phyloP scores from a whole-genome alignment of 2,329 filamentous ascomycete genomes.

The Chaetomium strumarium region DNA sequence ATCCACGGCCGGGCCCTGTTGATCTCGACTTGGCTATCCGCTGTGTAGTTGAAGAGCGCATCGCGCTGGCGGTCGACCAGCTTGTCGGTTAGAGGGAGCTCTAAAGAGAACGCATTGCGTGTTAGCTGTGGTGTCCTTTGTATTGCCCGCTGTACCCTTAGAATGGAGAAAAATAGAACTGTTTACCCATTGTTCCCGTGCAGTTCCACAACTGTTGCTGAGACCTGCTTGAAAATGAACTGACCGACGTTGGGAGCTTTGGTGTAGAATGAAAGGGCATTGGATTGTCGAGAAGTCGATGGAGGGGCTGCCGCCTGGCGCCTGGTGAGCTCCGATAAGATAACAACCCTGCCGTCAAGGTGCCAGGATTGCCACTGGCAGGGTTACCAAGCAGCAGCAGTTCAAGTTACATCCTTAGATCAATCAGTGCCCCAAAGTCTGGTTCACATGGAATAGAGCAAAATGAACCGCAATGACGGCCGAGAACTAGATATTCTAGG shows the following conservation, averaged over 20 bases:
- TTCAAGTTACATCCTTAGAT: background rate
- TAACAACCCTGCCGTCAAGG: constrained; percentile 21
- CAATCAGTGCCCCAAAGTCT: too few relatives aligned
- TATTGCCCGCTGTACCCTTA: too few relatives aligned
- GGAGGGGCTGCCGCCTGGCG: constrained; percentile 9
- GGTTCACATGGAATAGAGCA: too few relatives aligned
- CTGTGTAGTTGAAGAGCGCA: constrained; percentile 81
- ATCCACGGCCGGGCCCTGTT: constrained; percentile 67
- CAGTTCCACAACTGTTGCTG: background rate
- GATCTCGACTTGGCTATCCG: constrained; percentile 60
- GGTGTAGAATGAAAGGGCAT: background rate
- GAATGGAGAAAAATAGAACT: background rate
- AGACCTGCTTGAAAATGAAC: background rate
- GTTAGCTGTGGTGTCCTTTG: background rate
- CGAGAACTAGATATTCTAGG: too few relatives aligned
- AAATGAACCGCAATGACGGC: too few relatives aligned
- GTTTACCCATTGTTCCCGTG: constrained; percentile 14
- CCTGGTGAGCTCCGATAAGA: constrained; percentile 22
- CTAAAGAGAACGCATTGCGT: constrained; percentile 43
- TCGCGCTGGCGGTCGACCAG: constrained; percentile 83
- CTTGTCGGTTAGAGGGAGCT: constrained; percentile 79
- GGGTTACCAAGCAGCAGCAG: too few relatives aligned
- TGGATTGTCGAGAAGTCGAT: background rate
- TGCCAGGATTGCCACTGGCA: constrained; percentile 3
- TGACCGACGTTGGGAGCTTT: background rate